Percentiles rank a stretch among this genome's conserved stretches.
Evolutionary conservation across 306 rosid genomes (phyloP).

Genomic region (Lathyrus sativus): DNA sequence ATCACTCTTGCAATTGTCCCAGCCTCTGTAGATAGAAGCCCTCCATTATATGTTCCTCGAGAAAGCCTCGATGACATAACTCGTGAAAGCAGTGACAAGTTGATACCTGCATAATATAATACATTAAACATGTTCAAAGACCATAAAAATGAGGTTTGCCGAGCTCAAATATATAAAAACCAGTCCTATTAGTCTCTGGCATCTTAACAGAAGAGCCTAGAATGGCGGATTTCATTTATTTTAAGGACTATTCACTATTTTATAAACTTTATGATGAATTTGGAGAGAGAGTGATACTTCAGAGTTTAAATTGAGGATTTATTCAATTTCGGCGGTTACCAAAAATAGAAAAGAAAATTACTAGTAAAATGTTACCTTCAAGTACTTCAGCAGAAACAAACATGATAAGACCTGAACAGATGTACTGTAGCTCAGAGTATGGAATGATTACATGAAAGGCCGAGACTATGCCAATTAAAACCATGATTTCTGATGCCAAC

Average conservation of each 20-base stretch:
- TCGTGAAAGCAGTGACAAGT: slow-evolving; percentile 88
- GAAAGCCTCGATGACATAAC: slow-evolving; percentile 98
- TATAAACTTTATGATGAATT: neutral
- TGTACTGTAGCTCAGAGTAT: slow-evolving; percentile 77
- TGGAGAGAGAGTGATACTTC: neutral
- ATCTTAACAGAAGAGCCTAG: no score
- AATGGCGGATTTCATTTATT: neutral
- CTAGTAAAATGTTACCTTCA: slow-evolving; percentile 66
- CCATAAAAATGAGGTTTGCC: neutral
- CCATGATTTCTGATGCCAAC: slow-evolving; percentile 78
- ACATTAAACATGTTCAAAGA: slow-evolving; percentile 11
- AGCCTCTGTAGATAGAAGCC: slow-evolving; percentile 91
- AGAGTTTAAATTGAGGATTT: neutral
- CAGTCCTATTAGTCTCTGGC: neutral
- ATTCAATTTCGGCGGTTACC: slow-evolving; percentile 1
- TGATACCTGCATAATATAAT: slow-evolving; percentile 63
- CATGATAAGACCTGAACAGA: slow-evolving; percentile 85
- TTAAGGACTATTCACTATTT: no score
- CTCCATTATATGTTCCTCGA: slow-evolving; percentile 95
- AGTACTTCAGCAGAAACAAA: slow-evolving; percentile 99
- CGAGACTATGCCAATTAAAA: slow-evolving; percentile 64
- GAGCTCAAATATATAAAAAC: neutral
- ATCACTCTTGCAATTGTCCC: slow-evolving; percentile 92
- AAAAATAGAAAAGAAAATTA: slow-evolving; percentile 32
- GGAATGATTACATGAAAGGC: slow-evolving; percentile 69